phyloP scores from a whole-genome alignment of 2,329 filamentous ascomycete genomes.

The Alternaria metachromatica region DNA sequence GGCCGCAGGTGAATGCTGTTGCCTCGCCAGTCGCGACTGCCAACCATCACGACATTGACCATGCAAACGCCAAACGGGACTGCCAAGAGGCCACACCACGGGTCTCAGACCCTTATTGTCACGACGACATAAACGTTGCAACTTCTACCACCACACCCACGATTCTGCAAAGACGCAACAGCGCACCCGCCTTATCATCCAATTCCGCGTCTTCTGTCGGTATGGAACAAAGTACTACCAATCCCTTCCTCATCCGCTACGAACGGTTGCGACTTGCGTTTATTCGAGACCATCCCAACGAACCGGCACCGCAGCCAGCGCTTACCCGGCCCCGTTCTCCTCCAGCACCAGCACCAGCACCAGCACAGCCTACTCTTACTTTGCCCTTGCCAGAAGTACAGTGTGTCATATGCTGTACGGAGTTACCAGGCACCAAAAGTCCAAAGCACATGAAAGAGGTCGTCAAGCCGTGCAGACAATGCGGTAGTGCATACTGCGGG shows the following conservation, averaged over 20 bases:
- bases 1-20: conserved; percentile 24
- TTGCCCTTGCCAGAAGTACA: conserved; percentile 4
- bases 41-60: conserved; percentile 16
- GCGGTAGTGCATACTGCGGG: conserved; percentile 41
- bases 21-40: conserved; percentile 20
- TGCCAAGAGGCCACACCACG: conserved; percentile 16
- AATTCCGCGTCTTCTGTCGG: background rate
- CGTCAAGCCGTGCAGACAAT: conserved; percentile 42
- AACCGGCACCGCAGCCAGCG: background rate
- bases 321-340: background rate
- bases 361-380: background rate
- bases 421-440: conserved; percentile 15
- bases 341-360: background rate
- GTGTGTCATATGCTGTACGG: conserved; percentile 34
- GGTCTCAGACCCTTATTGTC: background rate
- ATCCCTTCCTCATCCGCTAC: too few species aligned
- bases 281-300: conserved; percentile 10
- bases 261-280: too few species aligned
- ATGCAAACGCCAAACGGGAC: conserved; percentile 12
- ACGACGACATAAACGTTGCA: conserved; percentile 17
- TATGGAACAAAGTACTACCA: background rate
- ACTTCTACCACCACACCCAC: background rate
- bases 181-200: conserved; percentile 10
- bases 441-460: conserved; percentile 8
- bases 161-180: conserved; percentile 18